A percentile compares a stretch with the other conserved stretches of the same genome.
phyloP scores from a whole-genome alignment of 2,329 filamentous ascomycete genomes.

The Pleoardoris graminearum region DNA sequence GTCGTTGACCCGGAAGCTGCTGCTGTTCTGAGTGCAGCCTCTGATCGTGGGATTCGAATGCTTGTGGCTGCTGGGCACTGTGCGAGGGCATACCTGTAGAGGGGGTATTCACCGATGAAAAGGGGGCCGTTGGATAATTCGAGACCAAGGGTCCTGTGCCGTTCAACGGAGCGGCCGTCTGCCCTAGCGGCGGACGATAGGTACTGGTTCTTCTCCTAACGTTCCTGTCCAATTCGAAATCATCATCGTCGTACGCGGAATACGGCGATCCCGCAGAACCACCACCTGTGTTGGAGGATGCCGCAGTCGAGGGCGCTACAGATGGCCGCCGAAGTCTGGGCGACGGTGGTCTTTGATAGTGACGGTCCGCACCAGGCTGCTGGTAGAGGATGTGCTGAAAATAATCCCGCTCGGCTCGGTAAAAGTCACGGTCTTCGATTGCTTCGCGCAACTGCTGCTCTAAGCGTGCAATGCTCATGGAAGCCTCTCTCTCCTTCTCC shows the following conservation, averaged over 20 bases:
- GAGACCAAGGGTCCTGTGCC: constrained; percentile 23
- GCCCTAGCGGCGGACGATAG: constrained; percentile 38
- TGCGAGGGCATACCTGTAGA: constrained; percentile 11
- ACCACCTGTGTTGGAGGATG: constrained; percentile 33
- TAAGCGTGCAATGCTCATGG: constrained; percentile 68
- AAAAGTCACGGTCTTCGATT: constrained; percentile 70
- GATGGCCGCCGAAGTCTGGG: constrained; percentile 45
- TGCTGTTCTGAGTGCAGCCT: constrained; percentile 6
- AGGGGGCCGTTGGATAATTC: constrained; percentile 23
- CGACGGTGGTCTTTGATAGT: constrained; percentile 50
- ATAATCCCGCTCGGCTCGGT: constrained; percentile 71
- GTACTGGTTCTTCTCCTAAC: constrained; percentile 43
- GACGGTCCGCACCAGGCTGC: constrained; percentile 57
- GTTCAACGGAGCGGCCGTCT: constrained; percentile 26
- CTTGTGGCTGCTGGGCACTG: constrained; percentile 8
- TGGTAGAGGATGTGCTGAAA: constrained; percentile 61
- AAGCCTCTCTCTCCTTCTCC: constrained; percentile 76
- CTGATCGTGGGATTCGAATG: constrained; percentile 8
- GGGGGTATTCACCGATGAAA: constrained; percentile 25
- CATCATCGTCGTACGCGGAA: constrained; percentile 37
- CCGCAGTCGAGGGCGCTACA: constrained; percentile 30
- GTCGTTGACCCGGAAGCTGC: constrained; percentile 11
- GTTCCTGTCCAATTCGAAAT: constrained; percentile 38
- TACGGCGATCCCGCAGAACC: constrained; percentile 37
- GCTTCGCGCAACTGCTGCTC: constrained; percentile 71